These are phyloP conservation scores for Parietaria judaica DNA, from an alignment of 306 rosid genomes.

Conservation along the genomic window DNA sequence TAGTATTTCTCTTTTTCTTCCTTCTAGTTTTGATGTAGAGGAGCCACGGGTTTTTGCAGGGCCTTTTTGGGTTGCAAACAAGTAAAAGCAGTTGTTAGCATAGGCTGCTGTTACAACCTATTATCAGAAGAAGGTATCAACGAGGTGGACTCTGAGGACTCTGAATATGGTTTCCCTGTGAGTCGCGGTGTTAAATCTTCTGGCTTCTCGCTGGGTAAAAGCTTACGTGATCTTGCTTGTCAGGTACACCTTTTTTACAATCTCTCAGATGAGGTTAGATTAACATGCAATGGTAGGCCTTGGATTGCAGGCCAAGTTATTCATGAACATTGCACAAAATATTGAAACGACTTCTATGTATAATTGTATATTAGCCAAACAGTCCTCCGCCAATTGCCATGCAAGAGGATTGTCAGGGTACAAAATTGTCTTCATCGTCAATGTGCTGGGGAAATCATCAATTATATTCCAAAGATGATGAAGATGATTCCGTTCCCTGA, in stretches of 20 bases:
- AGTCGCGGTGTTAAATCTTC: constrained; percentile 58
- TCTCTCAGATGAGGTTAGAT: background rate
- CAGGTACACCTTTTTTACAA: constrained; percentile 40
- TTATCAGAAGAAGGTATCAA: constrained; percentile 55
- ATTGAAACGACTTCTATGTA: too few species aligned
- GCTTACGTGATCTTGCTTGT: constrained; percentile 84
- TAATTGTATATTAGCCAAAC: too few species aligned
- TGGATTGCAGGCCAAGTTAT: too few species aligned
- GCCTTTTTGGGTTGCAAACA: constrained; percentile 69
- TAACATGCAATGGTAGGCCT: background rate
- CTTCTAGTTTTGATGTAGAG: background rate
- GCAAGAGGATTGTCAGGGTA: too few species aligned
- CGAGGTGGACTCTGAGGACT: constrained; percentile 35
- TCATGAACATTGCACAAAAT: too few species aligned
- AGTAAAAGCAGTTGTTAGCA: constrained; percentile 75
- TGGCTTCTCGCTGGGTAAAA: constrained; percentile 65
- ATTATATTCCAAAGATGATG: too few species aligned
- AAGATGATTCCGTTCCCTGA: too few species aligned
- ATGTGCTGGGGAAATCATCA: too few species aligned
- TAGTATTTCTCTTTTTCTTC: background rate
- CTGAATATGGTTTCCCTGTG: constrained; percentile 70
- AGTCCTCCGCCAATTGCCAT: too few species aligned
- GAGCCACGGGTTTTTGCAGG: constrained; percentile 29
- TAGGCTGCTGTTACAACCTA: constrained; percentile 92
- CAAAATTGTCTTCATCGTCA: too few species aligned